Base-by-base conservation (phyloP, 1,284 basidiomycete genomes). In the Ustilago cynodontis region DNA sequence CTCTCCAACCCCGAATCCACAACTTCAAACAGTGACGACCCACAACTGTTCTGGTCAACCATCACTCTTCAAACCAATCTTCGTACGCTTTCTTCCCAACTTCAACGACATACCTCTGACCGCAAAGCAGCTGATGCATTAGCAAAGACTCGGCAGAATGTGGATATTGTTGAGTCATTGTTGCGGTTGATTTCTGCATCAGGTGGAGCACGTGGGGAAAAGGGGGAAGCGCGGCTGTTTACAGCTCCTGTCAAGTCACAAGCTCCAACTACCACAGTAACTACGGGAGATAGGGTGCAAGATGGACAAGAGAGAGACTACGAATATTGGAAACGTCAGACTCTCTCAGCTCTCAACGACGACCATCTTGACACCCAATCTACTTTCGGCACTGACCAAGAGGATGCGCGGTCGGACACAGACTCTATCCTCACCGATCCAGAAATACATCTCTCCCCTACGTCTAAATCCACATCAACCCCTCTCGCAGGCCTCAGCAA, bases 401-500 rank as follows among this genome's bases (percentile, higher is more conserved):
- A 55, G 0, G 57, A 14, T 13, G 53, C 13, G 1, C 49, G 10
- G 2, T 77, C 74, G 4, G 65, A 66, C 3, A 29, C 74, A 4
- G 69, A 71, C 10, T 77, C 74, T 2, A 51, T 69, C 39, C 63
- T 77, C 22, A 72, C 74, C 18, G 74, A 77, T 37, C 74, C 70
- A 13, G 70, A 66, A 10, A 60, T 66, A 26, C 63, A 69, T 56
- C 49, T 60, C 9, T 5, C 52, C n/a, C 24, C 41, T 28, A 24
- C 51, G 20, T 26, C 53, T 37, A 51, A 35, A 10, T 28, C 58
- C 45, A 5, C 49, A 20, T 26, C 57, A 26, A 50, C 18, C 7
- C 59, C 55, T 10, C 53, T 66, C 6, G 65, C 51, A 29, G 71
- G 52, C 28, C 24, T 66, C 51, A 58, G 49, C 20, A 10, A 45